A percentile compares a stretch with the other conserved stretches of the same genome.
These are phyloP conservation scores for Hericium rajendrae DNA, from an alignment of 768 basidiomycete genomes.

Conservation along the genomic window DNA sequence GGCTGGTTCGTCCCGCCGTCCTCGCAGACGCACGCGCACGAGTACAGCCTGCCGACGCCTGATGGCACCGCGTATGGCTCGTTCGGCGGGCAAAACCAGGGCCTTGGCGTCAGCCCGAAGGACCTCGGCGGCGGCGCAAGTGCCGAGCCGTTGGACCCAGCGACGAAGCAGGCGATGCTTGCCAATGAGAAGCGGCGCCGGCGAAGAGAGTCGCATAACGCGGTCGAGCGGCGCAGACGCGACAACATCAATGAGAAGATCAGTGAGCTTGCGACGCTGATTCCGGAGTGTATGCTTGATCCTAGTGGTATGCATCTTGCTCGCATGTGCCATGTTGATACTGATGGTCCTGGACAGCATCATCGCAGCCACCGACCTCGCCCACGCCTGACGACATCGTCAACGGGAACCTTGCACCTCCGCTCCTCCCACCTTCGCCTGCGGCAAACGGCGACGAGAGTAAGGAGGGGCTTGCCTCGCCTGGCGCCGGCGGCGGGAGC, in stretches of 20 bases:
- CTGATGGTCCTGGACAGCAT: background rate
- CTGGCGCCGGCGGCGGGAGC: slow-evolving; percentile 14
- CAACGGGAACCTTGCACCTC: slow-evolving; percentile 9
- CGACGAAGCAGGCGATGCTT: slow-evolving; percentile 38
- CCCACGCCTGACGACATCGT: slow-evolving; percentile 15
- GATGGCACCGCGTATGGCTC: slow-evolving; percentile 12
- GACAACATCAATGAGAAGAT: slow-evolving; percentile 98
- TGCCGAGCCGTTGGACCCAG: slow-evolving; percentile 21
- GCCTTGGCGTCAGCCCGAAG: slow-evolving; percentile 25
- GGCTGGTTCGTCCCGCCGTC: slow-evolving; percentile 1
- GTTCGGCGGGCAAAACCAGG: slow-evolving; percentile 5
- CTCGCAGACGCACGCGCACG: slow-evolving; percentile 4
- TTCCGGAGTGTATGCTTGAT: slow-evolving; percentile 81
- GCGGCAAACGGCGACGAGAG: slow-evolving; percentile 14
- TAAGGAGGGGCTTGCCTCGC: slow-evolving; percentile 18
- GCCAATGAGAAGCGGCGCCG: slow-evolving; percentile 79
- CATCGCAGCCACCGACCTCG: slow-evolving; percentile 10
- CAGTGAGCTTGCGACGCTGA: slow-evolving; percentile 76
- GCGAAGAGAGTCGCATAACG: slow-evolving; percentile 82
- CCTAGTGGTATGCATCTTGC: slow-evolving; percentile 26
- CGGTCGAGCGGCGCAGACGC: slow-evolving; percentile 76
- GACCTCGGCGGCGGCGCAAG: slow-evolving; percentile 20
- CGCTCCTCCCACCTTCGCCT: slow-evolving; percentile 1
- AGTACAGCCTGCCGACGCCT: slow-evolving; percentile 24
- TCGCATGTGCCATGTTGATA: background rate